Conservation (phyloP, 1,139 yeast genomes). For the Hemisphaericaspora xylanilytica region DNA sequence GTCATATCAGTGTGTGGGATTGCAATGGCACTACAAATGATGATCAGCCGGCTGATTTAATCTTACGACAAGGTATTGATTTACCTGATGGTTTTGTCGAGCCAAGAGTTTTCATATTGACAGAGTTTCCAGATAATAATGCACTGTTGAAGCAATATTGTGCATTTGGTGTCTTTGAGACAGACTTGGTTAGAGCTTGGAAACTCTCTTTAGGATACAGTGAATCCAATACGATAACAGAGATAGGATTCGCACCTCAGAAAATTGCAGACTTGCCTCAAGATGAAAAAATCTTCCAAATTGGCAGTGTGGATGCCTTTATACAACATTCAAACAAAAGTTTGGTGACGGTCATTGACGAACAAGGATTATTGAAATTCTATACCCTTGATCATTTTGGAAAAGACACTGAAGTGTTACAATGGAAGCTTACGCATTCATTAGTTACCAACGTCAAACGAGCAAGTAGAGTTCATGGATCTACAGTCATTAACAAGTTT, state of each 20-base stretch:
- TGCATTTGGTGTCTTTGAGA: slow-evolving; percentile 28
- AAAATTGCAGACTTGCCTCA: slow-evolving; percentile 27
- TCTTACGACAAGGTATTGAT: slow-evolving; percentile 18
- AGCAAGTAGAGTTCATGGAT: slow-evolving; percentile 62
- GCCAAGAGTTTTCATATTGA: slow-evolving; percentile 30
- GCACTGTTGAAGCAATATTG: slow-evolving; percentile 16
- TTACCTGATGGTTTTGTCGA: slow-evolving; percentile 5
- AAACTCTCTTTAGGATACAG: slow-evolving; percentile 17
- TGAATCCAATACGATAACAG: slow-evolving; percentile 17
- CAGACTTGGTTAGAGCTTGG: slow-evolving; percentile 30
- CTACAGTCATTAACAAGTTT: slow-evolving; percentile 64
- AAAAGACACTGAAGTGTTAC: slow-evolving; percentile 15
- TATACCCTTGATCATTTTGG: slow-evolving; percentile 20
- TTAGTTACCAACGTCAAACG: slow-evolving; percentile 56
- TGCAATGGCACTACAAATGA: slow-evolving; percentile 39
- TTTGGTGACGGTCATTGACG: slow-evolving; percentile 58
- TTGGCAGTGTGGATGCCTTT: slow-evolving; percentile 58
- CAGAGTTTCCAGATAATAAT: slow-evolving; percentile 15
- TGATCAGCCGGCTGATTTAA: slow-evolving; percentile 28
- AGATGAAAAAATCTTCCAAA: slow-evolving; percentile 37
- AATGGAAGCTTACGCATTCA: slow-evolving; percentile 51
- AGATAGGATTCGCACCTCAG: slow-evolving; percentile 20
- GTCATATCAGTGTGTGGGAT: slow-evolving; percentile 63
- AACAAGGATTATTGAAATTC: slow-evolving; percentile 53
- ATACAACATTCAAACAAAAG: slow-evolving; percentile 38